Evolutionary conservation across 345 rosid genomes (phyloP), one percentile per base, ranked within the genome.

Genomic region (Ricinus communis): DNA sequence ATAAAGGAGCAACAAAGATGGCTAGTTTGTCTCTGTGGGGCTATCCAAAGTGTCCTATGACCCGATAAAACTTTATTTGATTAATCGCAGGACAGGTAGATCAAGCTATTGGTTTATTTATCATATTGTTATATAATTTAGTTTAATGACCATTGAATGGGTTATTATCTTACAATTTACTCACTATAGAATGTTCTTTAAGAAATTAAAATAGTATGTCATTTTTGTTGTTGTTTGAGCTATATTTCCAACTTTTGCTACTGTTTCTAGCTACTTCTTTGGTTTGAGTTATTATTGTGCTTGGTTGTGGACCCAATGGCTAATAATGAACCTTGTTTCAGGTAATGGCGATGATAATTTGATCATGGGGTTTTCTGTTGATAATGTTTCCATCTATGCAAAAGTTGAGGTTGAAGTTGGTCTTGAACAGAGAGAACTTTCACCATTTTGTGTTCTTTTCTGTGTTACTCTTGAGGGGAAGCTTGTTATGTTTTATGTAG

Each of bases 401-500:
- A 89, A 85, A 50, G 86, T 95, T 58, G 82, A 80, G 81, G 80
- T 92, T 62, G 87, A 80, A 77, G 81, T 86, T 38, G 93, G 87
- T 69, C 84, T 74, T 63, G 95, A 88, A 68, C 53, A 78, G 65
- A 87, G 72, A 81, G 97, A 92, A 75, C 91, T 92, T 74, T 79
- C 82, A 12, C 94, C 96, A 67, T 72, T 36, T 78, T 95, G 91
- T 74, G 69, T 86, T 77, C 93, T 92, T 68, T 64, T 90, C 71
- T 92, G 92, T 82, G 91, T 92, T 73, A 92, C 99, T 64, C 77
- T 86, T 50, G 99, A 95, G 80, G 97, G 99, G 72, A 95, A 90
- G 85, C 91, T 95, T 55, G 81, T 75, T 40, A 77, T 95, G 88
- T 90, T 81, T 84, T 83, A 86, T 75, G 81, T 92, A 77, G 96